Base-by-base conservation (phyloP, 2,329 filamentous ascomycete species). In the Colletotrichum simmondsii region DNA sequence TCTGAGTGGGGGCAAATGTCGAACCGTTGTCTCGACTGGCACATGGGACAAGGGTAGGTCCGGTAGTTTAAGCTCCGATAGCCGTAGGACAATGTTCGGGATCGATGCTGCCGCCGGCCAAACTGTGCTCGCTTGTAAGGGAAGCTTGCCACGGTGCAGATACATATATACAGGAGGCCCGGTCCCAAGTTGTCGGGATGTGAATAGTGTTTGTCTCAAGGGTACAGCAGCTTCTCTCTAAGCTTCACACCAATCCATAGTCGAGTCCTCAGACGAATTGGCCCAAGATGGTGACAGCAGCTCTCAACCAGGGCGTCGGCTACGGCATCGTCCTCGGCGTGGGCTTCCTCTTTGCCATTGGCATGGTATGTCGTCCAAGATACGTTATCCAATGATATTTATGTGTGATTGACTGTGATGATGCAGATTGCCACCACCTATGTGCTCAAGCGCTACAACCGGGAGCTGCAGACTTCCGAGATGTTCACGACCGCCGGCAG, bases 401-500 rank as follows among this genome's bases (percentile, higher is more conserved):
- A 49, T 8, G 12, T 42, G 56, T n/a, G 42, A 49, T 49, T 49
- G 42, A 49, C 61, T 71, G 37, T 71, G 0, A 6, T 19, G 7
- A 10, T 2, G 5, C 32, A 73, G 83, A 93, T 93, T 77, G 83
- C 90, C 65, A 92, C 92, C n/a, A 94, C 92, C 2, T 92, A 92
- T 81, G 87, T 93, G 32, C 83, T 94, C 71, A 92, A 92, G 78
- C 85, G 91, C 79, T 90, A 83, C 77, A 84, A 84, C 76, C 81
- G 82, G 62, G 95, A 97, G 81, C 86, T 95, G 3, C 95, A 97
- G 81, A 98, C 95, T 0, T 94, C 92, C 1, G 94, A 96, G 82
- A 95, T 94, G 88, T 96, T 96, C 85, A 94, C 89, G 72, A 95
- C 94, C 0, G 94, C 94, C 65, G 93, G 93, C 19, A 87, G 94